Percentiles rank a stretch among this genome's conserved stretches.
Evolutionary conservation across 179 eudicot species (phyloP).

Genomic region (Heliamphora pulchella): DNA sequence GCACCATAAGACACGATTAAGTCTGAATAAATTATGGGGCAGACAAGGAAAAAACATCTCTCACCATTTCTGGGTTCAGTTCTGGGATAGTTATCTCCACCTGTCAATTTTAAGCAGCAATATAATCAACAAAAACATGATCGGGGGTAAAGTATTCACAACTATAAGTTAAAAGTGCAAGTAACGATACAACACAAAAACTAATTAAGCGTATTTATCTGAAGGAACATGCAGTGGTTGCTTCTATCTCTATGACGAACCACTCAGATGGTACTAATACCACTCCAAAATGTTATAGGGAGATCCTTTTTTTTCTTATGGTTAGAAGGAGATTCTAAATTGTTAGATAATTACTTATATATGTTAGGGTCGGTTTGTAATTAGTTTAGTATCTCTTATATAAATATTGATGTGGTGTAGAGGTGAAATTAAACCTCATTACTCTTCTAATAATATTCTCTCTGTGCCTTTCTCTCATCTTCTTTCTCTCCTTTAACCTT

Average conservation of each 20-base stretch:
- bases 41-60: constrained; percentile 14
- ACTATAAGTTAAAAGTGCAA: not conserved
- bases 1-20: constrained; percentile 25
- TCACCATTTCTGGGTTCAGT: constrained; percentile 84
- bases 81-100: constrained; percentile 96
- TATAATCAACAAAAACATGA: not conserved
- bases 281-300: not conserved
- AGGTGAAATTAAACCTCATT: too few species aligned
- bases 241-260: not conserved
- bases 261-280: not conserved
- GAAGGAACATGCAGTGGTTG: not conserved
- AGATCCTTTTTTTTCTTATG: too few species aligned
- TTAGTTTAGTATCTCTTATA: too few species aligned
- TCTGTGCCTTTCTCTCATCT: too few species aligned
- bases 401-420: too few species aligned
- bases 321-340: too few species aligned
- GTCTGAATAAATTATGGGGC: constrained; percentile 11
- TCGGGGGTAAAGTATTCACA: not conserved
- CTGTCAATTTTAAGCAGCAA: constrained; percentile 28
- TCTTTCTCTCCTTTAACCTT: too few species aligned
- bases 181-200: not conserved
- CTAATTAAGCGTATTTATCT: not conserved
- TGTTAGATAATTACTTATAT: too few species aligned
- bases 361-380: too few species aligned
- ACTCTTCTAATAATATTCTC: too few species aligned